Evolutionary conservation across 345 rosid genomes (phyloP).

Genomic region (Pelargonium nanum): DNA sequence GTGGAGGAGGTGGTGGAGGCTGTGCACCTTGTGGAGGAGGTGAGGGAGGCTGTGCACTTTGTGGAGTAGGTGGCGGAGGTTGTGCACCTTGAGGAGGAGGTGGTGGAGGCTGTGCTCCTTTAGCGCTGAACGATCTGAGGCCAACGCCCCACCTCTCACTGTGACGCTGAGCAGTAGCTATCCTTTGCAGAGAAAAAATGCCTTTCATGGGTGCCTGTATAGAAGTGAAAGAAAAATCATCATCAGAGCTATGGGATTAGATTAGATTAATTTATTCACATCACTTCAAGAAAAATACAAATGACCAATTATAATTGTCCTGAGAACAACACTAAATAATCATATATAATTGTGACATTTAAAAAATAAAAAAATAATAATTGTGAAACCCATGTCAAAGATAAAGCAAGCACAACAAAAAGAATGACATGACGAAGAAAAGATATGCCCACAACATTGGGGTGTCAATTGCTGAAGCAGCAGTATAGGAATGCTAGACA

Average conservation of each 20-base stretch:
- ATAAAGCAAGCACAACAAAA: no score
- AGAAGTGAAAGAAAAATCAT: not conserved
- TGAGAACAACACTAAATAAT: no score
- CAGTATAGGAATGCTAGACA: no score
- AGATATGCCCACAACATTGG: no score
- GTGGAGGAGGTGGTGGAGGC: constrained; percentile 84
- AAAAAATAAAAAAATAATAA: no score
- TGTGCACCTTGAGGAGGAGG: constrained; percentile 84
- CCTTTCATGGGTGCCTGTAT: constrained; percentile 73
- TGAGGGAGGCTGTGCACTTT: constrained; percentile 75
- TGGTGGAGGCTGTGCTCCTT: constrained; percentile 76
- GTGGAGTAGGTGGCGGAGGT: constrained; percentile 82
- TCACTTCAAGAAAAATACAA: not conserved
- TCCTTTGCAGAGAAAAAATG: constrained; percentile 54
- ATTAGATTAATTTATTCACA: not conserved
- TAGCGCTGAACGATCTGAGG: constrained; percentile 58
- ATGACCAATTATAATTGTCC: not conserved
- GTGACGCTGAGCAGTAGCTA: constrained; percentile 29
- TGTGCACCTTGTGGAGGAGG: constrained; percentile 84
- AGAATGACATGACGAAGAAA: no score
- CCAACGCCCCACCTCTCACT: constrained; percentile 35
- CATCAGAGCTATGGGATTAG: not conserved
- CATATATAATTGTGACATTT: no score
- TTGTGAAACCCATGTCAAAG: no score
- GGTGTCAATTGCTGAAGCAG: no score